Base-by-base conservation (phyloP, 2,329 filamentous ascomycete species). In the Epichloe elymi region DNA sequence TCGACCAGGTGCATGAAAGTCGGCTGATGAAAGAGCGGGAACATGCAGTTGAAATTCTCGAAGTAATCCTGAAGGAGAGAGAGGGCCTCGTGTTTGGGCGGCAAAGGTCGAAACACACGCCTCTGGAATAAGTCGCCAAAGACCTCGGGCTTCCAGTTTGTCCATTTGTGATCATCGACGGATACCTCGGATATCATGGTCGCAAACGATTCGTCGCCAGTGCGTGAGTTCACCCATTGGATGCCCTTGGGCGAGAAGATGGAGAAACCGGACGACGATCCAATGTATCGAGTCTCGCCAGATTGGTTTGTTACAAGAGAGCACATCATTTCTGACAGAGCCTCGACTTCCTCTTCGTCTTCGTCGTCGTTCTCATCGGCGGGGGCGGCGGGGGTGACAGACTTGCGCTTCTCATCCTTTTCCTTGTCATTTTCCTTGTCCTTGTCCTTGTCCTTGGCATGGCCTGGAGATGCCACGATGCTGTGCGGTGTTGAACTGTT, bases 181-280 rank as follows among this genome's bases (percentile, higher is more conserved):
- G 86, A 88, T n/a, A 91, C 86, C 49, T 88, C 84, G 2, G 85
- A 85, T 51, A 98, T 95, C 86, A 96, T 97, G 51, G 87, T 80
- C 65, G 95, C 87, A 68, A 98, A 98, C 0, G 89, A 94, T 20
- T 77, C 82, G 63, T 98, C 93, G n/a, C 93, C 93, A 2, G 90
- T 97, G 72, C 94, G 96, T 58, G 93, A 84, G 61, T 96, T 97
- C 49, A 98, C 91, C 93, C 93, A 98, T 66, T 95, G 86, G 50
- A 98, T 95, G 43, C 93, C 93, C 65, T 95, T 95, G 14, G 91
- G 93, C 0, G 91, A 97, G 71, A 98, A 97, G 60, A 98, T 98
- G 50, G 91, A 97, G 68, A 97, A 97, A 3, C 93, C 93, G 2
- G 93, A 98, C 0, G 91, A 97, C 0, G 90, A 96, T 90, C 88